Evolutionary conservation across 148 eudicot genomes (phyloP).

Genomic region (Suaeda aralocaspica): DNA sequence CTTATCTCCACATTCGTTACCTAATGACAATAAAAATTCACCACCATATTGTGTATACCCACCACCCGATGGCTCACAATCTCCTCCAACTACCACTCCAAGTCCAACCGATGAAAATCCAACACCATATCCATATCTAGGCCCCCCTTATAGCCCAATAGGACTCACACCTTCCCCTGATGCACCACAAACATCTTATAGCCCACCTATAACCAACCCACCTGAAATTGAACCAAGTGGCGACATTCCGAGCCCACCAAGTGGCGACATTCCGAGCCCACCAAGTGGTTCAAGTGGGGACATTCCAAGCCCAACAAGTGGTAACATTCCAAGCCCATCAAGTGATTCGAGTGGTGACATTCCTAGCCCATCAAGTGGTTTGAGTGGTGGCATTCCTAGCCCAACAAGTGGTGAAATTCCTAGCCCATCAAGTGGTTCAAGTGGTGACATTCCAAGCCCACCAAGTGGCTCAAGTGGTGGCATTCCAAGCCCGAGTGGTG

Average conservation of each 20-base stretch:
- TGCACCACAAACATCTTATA: background rate
- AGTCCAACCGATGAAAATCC: background rate
- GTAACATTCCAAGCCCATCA: constrained; percentile 12
- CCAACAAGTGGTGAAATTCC: constrained; percentile 13
- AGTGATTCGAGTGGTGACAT: too few relatives aligned
- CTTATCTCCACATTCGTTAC: constrained; percentile 22
- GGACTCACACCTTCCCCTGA: background rate
- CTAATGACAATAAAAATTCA: constrained; percentile 9
- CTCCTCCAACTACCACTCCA: constrained; percentile 9
- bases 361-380: constrained; percentile 14
- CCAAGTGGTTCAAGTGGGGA: constrained; percentile 1
- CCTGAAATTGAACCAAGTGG: constrained; percentile 8
- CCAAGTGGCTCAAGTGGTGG: background rate
- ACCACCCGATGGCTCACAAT: constrained; percentile 23
- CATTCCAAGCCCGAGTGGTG: background rate
- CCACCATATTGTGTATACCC: constrained; percentile 29
- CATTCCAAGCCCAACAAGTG: constrained; percentile 10
- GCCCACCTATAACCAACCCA: constrained; percentile 13
- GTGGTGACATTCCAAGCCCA: constrained; percentile 1
- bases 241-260: constrained; percentile 9
- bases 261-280: constrained; percentile 12
- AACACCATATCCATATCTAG: background rate
- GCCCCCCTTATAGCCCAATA: constrained; percentile 5
- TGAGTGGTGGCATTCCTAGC: background rate
- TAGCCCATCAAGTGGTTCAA: constrained; percentile 10